A percentile compares a stretch with the other conserved stretches of the same genome.
Evolutionary conservation across 1,284 basidiomycete species (phyloP).

Genomic region (Tremellales sp.): DNA sequence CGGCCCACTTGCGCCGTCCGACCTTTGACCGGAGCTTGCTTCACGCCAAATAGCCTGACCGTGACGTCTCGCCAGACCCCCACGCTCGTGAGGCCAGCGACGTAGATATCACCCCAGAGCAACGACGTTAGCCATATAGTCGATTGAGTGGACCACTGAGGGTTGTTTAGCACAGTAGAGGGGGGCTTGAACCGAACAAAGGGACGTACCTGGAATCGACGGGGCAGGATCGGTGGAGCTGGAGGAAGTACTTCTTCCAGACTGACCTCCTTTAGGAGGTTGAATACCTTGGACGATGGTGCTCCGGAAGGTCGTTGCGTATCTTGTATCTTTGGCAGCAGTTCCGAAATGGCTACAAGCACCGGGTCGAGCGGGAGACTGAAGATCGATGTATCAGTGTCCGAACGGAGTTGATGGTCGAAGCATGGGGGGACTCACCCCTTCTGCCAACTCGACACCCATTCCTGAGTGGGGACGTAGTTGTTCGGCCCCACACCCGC

Average conservation of each 20-base stretch:
- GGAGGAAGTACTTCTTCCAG: slow-evolving; percentile 73
- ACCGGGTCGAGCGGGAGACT: slow-evolving; percentile 71
- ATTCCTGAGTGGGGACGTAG: slow-evolving; percentile 89
- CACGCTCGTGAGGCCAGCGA: slow-evolving; percentile 74
- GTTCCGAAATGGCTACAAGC: slow-evolving; percentile 76
- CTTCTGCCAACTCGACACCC: slow-evolving; percentile 60
- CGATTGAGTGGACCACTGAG: slow-evolving; percentile 81
- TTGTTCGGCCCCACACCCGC: slow-evolving; percentile 74
- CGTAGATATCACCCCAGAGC: slow-evolving; percentile 89
- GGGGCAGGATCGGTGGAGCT: slow-evolving; percentile 59
- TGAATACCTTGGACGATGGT: slow-evolving; percentile 54
- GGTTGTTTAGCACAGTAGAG: background rate
- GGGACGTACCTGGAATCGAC: slow-evolving; percentile 63
- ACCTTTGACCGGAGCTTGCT: slow-evolving; percentile 57
- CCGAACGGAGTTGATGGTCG: background rate
- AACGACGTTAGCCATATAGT: slow-evolving; percentile 83
- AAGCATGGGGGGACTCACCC: slow-evolving; percentile 28
- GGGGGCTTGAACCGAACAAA: background rate
- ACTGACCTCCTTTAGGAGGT: slow-evolving; percentile 58
- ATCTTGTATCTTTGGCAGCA: slow-evolving; percentile 79
- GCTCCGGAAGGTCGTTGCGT: slow-evolving; percentile 57
- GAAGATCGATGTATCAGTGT: background rate
- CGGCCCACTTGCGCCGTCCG: slow-evolving; percentile 39
- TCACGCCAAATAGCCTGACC: slow-evolving; percentile 81
- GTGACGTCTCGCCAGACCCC: slow-evolving; percentile 83